These are phyloP conservation scores for Plasmodium sp. DNA, from an alignment of 169 alveolate species.

Conservation along the genomic window DNA sequence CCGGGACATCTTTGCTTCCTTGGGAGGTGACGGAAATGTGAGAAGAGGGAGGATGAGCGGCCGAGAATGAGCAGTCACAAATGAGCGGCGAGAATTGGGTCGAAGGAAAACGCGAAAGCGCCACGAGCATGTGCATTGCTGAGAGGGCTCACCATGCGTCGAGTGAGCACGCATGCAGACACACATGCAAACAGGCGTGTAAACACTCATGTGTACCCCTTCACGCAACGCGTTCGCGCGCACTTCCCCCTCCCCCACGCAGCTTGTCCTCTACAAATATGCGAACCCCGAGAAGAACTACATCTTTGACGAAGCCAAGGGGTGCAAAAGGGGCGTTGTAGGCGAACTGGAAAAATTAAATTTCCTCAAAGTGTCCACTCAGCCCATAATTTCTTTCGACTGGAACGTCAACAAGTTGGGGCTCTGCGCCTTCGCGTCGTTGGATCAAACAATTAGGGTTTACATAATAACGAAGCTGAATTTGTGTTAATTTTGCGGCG, in stretches of 20 bases:
- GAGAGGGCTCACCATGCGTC: not conserved
- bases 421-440: conserved; percentile 85
- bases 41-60: conserved; percentile 16
- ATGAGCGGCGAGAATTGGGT: too few species aligned
- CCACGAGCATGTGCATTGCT: not conserved
- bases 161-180: not conserved
- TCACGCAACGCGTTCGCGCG: not conserved
- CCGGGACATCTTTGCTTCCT: conserved; percentile 90
- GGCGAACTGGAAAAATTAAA: conserved; percentile 92
- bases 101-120: not conserved
- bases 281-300: conserved; percentile 84
- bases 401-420: conserved; percentile 89
- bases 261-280: conserved; percentile 90
- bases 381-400: conserved; percentile 93
- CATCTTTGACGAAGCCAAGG: conserved; percentile 75
- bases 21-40: conserved; percentile 92
- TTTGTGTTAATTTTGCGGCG: conserved; percentile 22
- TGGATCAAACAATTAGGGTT: conserved; percentile 93
- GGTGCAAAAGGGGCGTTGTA: conserved; percentile 89
- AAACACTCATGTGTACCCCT: not conserved
- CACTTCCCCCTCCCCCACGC: conserved; percentile 78
- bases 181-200: not conserved
- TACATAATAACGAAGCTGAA: conserved; percentile 72
- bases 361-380: conserved; percentile 89
- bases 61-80: not conserved